phyloP scores from a whole-genome alignment of 768 basidiomycete genomes.

The Cystofilobasidium bisporidii region DNA sequence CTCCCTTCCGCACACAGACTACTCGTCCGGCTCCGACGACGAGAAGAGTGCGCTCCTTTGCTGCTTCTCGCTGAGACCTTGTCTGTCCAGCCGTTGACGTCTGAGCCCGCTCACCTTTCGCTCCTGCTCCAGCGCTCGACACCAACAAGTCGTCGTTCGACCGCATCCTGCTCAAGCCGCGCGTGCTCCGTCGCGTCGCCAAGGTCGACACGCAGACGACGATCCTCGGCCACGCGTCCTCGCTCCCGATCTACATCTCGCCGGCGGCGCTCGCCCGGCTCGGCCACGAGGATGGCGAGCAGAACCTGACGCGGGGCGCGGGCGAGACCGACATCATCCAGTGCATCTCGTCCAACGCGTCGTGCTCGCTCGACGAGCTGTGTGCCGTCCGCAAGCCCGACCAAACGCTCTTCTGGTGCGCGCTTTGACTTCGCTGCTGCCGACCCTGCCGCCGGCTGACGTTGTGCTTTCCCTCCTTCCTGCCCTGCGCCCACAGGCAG shows the following conservation, averaged over 20 bases:
- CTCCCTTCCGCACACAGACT: neutral
- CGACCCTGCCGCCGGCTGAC: conserved; percentile 29
- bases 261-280: conserved; percentile 27
- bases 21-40: conserved; percentile 16
- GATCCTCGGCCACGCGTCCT: conserved; percentile 18
- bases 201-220: conserved; percentile 21
- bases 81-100: no score
- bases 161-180: conserved; percentile 21
- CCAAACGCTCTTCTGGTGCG: conserved; percentile 36
- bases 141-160: conserved; percentile 15
- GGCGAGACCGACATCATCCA: conserved; percentile 32
- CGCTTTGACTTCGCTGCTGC: conserved; percentile 27
- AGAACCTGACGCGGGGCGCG: conserved; percentile 27
- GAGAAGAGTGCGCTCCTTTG: neutral
- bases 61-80: neutral
- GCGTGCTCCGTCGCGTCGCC: conserved; percentile 24
- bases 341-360: conserved; percentile 34
- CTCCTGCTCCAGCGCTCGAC: neutral
- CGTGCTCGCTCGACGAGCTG: conserved; percentile 36
- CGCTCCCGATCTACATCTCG: conserved; percentile 20
- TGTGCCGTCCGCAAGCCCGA: conserved; percentile 29
- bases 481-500: conserved; percentile 1
- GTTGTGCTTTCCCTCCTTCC: conserved; percentile 24
- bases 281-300: conserved; percentile 27
- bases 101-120: neutral